Conservation (phyloP, 192 early-diverging fungal genomes). For the Gonapodya sp. region DNA sequence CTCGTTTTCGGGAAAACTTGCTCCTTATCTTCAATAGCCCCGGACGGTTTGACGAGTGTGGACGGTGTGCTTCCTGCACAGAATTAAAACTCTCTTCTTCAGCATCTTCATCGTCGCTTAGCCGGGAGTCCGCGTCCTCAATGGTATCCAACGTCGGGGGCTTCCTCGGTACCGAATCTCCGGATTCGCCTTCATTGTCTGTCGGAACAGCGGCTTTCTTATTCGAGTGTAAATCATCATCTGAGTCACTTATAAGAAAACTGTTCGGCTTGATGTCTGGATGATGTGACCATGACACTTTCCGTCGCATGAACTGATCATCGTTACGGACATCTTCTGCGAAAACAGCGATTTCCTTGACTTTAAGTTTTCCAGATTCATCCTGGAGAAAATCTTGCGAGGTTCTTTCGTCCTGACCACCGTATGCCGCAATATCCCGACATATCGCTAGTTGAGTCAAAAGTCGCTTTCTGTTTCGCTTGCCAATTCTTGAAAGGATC, state of each 20-base stretch:
- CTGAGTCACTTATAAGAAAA: background rate
- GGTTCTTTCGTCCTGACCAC: background rate
- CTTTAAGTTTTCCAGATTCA: background rate
- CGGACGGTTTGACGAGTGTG: background rate
- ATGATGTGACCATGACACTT: background rate
- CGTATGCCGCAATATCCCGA: background rate
- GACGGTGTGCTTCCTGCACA: background rate
- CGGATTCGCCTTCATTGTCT: background rate
- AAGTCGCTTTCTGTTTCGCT: background rate
- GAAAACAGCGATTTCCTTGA: background rate
- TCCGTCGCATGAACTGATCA: background rate
- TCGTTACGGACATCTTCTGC: background rate
- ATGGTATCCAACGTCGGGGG: no score
- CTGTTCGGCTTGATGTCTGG: background rate
- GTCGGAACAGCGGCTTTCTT: no score
- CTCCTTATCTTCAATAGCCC: background rate
- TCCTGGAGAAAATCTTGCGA: background rate
- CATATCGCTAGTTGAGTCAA: background rate
- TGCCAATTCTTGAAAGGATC: background rate
- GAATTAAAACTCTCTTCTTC: background rate
- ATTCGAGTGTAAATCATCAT: background rate
- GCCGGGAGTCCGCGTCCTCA: background rate
- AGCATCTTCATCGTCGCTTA: background rate
- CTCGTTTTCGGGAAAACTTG: background rate
- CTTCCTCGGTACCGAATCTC: no score